Percentiles rank a stretch among this genome's conserved stretches.
Evolutionary conservation across 1,284 basidiomycete species (phyloP).

Genomic region (Rhodotorula sp.): DNA sequence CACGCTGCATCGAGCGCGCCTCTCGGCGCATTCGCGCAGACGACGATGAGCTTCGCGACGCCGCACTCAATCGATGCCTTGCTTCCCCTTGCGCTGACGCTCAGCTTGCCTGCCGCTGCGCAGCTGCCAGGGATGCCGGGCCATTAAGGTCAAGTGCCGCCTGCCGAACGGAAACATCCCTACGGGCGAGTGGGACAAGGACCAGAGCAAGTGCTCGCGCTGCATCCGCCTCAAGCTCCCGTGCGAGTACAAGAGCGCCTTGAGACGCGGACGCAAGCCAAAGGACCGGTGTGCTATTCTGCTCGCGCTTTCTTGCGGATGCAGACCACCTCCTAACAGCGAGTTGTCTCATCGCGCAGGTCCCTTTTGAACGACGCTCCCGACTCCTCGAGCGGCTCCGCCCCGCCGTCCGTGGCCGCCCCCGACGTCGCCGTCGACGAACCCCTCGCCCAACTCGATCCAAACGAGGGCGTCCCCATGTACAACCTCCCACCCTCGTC

Average conservation of each 20-base stretch:
- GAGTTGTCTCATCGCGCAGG: too few relatives aligned
- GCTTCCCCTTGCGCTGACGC: not conserved
- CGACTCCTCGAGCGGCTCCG: not conserved
- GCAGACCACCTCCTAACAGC: too few relatives aligned
- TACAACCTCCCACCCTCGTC: not conserved
- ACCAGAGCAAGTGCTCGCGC: slow-evolving; percentile 12
- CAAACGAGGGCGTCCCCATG: not conserved
- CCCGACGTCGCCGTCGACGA: too few relatives aligned
- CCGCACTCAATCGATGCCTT: too few relatives aligned
- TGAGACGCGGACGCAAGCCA: slow-evolving; percentile 12
- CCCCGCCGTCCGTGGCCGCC: not conserved
- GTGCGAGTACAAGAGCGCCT: slow-evolving; percentile 22
- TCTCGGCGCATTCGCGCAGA: too few relatives aligned
- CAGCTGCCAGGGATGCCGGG: slow-evolving; percentile 8
- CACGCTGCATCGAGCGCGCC: not conserved
- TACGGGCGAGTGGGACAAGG: slow-evolving; percentile 6
- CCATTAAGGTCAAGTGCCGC: slow-evolving; percentile 24
- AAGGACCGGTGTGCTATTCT: not conserved
- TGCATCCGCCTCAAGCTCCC: slow-evolving; percentile 21
- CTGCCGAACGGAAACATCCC: slow-evolving; percentile 18
- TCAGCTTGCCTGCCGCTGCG: too few relatives aligned
- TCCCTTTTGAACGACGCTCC: not conserved
- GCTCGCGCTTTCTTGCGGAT: too few relatives aligned
- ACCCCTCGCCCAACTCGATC: too few relatives aligned
- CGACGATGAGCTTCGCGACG: too few relatives aligned